Base-by-base conservation (phyloP, 2,329 filamentous ascomycete species). In the Dactylonectria estremocensis region DNA sequence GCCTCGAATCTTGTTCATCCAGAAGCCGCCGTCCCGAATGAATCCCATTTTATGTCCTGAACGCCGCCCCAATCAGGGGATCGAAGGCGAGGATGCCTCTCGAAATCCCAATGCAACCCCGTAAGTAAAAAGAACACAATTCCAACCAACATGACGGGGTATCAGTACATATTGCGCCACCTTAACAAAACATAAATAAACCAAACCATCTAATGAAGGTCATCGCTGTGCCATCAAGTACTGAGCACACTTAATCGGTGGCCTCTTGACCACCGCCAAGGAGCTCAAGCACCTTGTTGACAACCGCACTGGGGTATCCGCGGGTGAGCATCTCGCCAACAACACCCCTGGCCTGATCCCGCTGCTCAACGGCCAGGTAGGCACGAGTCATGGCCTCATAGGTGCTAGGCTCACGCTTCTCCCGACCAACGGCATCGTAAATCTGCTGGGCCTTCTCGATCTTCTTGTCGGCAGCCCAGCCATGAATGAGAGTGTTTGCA, bases 351-450 rank as follows among this genome's bases (percentile, higher is more conserved):
- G 96, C 96, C 65, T 89, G 87, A 55, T 91, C 88, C 37, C 93
- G 91, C 78, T 97, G 90, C 78, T 97, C 94, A 3, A 92, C 92
- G 11, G 94, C 91, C 61, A 99, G 89, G 82, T 92, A 98, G 1
- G 96, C 96, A 52, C 96, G 89, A 5, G 95, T 97, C 96, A 99
- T 99, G 46, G 95, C 95, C 83, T 99, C 96, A 80, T 99, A 99
- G 5, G 96, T 99, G 85, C 95, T 98, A 3, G 96, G 96, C 84
- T 99, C 96, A 64, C 96, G 91, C 83, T 92, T 95, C 61, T 91
- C 88, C 31, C 90, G 88, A 9, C 91, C 89, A 3, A 99, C 91
- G n/a, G 88, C 87, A 66, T 93, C 88, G 79, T 97, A 99, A 69
- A 98, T 91, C 24, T 88, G 84, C 77, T 91, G 90, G 18, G 95